Conservation (phyloP, 2,329 filamentous ascomycete genomes). For the Geosmithia putterillii region DNA sequence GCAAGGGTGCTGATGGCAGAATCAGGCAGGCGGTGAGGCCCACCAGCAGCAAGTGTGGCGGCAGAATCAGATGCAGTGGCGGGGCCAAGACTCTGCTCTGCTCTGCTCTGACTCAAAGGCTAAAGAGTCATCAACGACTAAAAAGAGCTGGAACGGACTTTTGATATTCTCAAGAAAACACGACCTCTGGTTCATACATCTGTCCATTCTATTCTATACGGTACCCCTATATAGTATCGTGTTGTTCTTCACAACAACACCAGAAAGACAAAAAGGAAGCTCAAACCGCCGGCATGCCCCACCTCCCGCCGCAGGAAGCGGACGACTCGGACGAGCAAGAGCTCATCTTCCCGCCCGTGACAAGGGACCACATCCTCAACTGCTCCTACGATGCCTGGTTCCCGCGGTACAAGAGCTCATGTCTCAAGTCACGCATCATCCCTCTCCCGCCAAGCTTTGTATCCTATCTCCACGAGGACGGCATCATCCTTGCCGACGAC, state of each 20-base stretch:
- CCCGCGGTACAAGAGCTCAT: conserved; percentile 65
- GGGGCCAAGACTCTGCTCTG: background rate
- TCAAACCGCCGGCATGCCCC: conserved; percentile 23
- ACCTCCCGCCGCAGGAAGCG: conserved; percentile 12
- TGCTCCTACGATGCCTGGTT: conserved; percentile 95
- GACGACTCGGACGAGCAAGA: conserved; percentile 8
- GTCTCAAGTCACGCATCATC: conserved; percentile 78
- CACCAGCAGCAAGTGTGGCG: background rate
- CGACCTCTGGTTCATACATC: too few relatives aligned
- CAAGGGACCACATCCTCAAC: conserved; percentile 77
- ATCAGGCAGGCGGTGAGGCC: conserved; percentile 3
- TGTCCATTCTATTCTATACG: too few relatives aligned
- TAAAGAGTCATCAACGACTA: too few relatives aligned
- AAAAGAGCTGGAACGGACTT: too few relatives aligned
- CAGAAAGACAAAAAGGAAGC: background rate
- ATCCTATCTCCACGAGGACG: conserved; percentile 80
- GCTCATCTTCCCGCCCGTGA: conserved; percentile 70
- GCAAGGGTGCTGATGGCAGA: background rate
- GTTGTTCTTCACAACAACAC: background rate
- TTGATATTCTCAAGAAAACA: too few relatives aligned
- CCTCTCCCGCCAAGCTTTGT: conserved; percentile 65
- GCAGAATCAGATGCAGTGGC: conserved; percentile 1
- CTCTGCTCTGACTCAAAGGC: background rate
- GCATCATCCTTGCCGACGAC: conserved; percentile 75
- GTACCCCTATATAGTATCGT: background rate